Evolutionary conservation across 2,329 filamentous ascomycete genomes (phyloP).

Genomic region (Cladorrhinum sp.): DNA sequence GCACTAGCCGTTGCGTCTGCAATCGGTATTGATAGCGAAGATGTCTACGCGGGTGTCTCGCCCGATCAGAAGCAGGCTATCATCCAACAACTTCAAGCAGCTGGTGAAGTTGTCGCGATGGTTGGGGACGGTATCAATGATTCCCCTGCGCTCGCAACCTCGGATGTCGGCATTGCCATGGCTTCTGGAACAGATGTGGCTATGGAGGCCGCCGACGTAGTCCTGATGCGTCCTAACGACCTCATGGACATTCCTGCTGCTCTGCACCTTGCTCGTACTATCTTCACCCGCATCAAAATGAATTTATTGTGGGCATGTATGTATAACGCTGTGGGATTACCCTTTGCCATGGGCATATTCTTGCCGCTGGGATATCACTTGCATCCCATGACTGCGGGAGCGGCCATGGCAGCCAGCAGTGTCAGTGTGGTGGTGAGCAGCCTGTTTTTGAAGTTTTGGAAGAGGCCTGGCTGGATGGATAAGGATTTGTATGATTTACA

Average conservation of each 20-base stretch:
- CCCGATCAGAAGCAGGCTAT: slow-evolving; percentile 90
- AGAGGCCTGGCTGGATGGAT: slow-evolving; percentile 81
- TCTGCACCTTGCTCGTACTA: slow-evolving; percentile 74
- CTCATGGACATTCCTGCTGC: slow-evolving; percentile 90
- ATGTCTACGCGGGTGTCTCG: slow-evolving; percentile 83
- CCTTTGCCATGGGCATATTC: slow-evolving; percentile 96
- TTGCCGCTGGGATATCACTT: slow-evolving; percentile 83
- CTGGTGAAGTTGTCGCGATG: slow-evolving; percentile 79
- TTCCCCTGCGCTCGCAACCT: slow-evolving; percentile 88
- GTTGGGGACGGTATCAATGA: slow-evolving; percentile 99
- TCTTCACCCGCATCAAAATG: slow-evolving; percentile 89
- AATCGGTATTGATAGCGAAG: slow-evolving; percentile 72
- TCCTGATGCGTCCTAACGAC: slow-evolving; percentile 89
- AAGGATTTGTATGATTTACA: slow-evolving; percentile 47
- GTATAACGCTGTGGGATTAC: slow-evolving; percentile 88
- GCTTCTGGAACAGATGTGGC: slow-evolving; percentile 92
- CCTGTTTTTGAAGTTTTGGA: slow-evolving; percentile 83
- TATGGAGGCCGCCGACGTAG: slow-evolving; percentile 94
- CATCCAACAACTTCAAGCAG: slow-evolving; percentile 69
- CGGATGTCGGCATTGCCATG: slow-evolving; percentile 90
- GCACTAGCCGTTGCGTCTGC: slow-evolving; percentile 78
- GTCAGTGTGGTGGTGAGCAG: slow-evolving; percentile 86
- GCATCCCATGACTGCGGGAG: slow-evolving; percentile 91
- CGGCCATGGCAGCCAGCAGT: slow-evolving; percentile 87
- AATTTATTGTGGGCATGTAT: slow-evolving; percentile 91